Evolutionary conservation across 202 grass and related monocot species (phyloP).

Genomic region (Panicum hallii): DNA sequence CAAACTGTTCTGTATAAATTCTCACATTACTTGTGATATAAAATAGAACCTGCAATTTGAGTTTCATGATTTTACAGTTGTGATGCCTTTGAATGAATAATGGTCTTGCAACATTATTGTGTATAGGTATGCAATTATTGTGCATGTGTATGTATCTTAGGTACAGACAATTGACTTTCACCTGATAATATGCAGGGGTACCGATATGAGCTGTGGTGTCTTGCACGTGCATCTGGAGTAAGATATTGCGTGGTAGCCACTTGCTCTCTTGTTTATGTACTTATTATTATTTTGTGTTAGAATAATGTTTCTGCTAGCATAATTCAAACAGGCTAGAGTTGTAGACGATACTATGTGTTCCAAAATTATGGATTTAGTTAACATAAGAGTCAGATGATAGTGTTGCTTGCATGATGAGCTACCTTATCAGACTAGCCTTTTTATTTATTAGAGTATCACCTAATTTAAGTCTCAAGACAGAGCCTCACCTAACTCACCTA

Average conservation of each 20-base stretch:
- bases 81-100: conserved; percentile 4
- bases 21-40: conserved; percentile 4
- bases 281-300: conserved; percentile 9
- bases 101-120: background rate
- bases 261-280: conserved; percentile 23
- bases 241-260: conserved; percentile 90
- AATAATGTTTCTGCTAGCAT: conserved; percentile 33
- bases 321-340: conserved; percentile 10
- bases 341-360: background rate
- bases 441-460: background rate
- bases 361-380: background rate
- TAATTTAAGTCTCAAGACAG: background rate
- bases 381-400: background rate
- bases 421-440: background rate
- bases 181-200: conserved; percentile 66
- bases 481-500: background rate
- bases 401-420: conserved; percentile 18
- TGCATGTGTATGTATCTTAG: background rate
- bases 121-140: background rate
- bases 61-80: background rate
- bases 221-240: conserved; percentile 85
- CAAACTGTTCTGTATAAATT: background rate
- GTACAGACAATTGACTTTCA: conserved; percentile 16
- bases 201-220: conserved; percentile 95
- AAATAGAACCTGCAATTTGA: background rate